A percentile compares a stretch with the other conserved stretches of the same genome.
phyloP scores from a whole-genome alignment of 768 basidiomycete genomes.

The Russula compacta region DNA sequence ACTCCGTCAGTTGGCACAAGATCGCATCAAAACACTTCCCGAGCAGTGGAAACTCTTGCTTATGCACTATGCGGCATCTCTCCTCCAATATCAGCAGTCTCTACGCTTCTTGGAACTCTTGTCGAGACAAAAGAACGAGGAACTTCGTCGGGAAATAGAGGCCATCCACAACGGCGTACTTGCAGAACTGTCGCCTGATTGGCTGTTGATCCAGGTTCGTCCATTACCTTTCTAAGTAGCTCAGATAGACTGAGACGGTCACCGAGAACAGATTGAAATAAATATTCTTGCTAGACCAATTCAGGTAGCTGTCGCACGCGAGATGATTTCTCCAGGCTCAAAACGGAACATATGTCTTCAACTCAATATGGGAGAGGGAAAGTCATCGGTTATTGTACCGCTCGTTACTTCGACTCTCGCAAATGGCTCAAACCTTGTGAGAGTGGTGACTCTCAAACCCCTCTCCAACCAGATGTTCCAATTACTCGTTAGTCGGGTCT shows the following conservation, averaged over 20 bases:
- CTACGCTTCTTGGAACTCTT: slow-evolving; percentile 4
- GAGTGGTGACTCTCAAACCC: slow-evolving; percentile 43
- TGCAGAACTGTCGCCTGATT: not conserved
- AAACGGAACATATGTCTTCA: slow-evolving; percentile 35
- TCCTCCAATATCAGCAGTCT: slow-evolving; percentile 8
- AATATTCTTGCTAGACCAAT: slow-evolving; percentile 36
- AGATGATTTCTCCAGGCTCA: slow-evolving; percentile 38
- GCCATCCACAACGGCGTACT: not conserved
- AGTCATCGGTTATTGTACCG: slow-evolving; percentile 45
- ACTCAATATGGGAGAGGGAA: slow-evolving; percentile 54
- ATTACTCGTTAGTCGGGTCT: slow-evolving; percentile 35
- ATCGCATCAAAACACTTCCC: slow-evolving; percentile 8
- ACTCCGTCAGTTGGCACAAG: slow-evolving; percentile 21
- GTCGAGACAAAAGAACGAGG: not conserved
- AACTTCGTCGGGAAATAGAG: slow-evolving; percentile 1
- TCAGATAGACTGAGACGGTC: not conserved
- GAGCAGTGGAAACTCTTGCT: not conserved
- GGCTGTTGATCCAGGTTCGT: slow-evolving; percentile 15
- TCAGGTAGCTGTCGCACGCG: slow-evolving; percentile 34
- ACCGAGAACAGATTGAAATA: slow-evolving; percentile 33
- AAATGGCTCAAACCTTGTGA: slow-evolving; percentile 35
- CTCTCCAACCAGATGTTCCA: slow-evolving; percentile 41
- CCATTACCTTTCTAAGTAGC: no score
- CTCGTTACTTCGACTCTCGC: slow-evolving; percentile 34
- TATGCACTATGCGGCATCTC: not conserved